Percentiles rank a stretch among this genome's conserved stretches.
phyloP scores from a whole-genome alignment of 495 filamentous ascomycete genomes.

The Penicillium tannophilum region DNA sequence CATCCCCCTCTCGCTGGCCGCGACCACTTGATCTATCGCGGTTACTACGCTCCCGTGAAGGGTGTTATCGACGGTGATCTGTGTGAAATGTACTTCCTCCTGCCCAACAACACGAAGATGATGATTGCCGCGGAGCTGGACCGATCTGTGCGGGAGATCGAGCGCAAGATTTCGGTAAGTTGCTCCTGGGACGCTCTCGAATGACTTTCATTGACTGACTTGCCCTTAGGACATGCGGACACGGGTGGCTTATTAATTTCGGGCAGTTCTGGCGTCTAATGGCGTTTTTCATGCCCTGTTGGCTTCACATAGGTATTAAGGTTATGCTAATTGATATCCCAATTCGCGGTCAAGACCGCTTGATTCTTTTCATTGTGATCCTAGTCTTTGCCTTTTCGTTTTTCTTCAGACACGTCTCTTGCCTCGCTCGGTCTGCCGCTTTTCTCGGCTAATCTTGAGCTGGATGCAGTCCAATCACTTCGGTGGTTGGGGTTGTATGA shows the following conservation, averaged over 20 bases:
- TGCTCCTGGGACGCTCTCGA: not conserved
- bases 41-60: conserved; percentile 98
- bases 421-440: conserved; percentile 56
- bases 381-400: not conserved
- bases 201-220: conserved; percentile 20
- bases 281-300: conserved; percentile 23
- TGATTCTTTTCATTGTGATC: conserved; percentile 6
- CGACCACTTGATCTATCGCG: conserved; percentile 91
- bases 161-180: conserved; percentile 90
- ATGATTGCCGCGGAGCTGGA: conserved; percentile 94
- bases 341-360: conserved; percentile 20
- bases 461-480: conserved; percentile 47
- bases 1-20: conserved; percentile 85
- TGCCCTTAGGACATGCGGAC: conserved; percentile 78
- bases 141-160: conserved; percentile 85
- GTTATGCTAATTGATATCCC: conserved; percentile 26
- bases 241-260: conserved; percentile 73
- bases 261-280: conserved; percentile 28
- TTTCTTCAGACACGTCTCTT: conserved; percentile 44
- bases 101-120: conserved; percentile 84
- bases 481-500: conserved; percentile 40
- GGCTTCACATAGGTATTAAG: conserved; percentile 29
- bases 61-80: conserved; percentile 97
- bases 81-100: conserved; percentile 83
- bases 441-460: conserved; percentile 57